phyloP scores from a whole-genome alignment of 495 filamentous ascomycete species.

The Penicillium desertorum region DNA sequence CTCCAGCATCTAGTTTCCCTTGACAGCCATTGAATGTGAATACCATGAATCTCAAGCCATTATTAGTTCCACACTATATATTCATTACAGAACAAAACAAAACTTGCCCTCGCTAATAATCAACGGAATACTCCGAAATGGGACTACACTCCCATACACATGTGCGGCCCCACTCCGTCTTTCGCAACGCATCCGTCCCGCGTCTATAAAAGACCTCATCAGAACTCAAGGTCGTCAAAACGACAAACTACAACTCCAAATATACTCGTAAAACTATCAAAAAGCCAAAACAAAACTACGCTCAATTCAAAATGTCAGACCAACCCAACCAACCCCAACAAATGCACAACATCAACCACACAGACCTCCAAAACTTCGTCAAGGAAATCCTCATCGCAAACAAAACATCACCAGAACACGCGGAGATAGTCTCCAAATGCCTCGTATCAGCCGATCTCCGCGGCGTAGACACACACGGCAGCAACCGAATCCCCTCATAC shows the following conservation, averaged over 20 bases:
- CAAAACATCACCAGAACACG: conserved; percentile 55
- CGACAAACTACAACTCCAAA: background rate
- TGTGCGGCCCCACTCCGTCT: background rate
- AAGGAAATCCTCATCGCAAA: conserved; percentile 54
- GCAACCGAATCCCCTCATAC: conserved; percentile 74
- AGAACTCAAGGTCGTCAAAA: background rate
- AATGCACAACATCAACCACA: conserved; percentile 30
- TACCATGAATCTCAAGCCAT: too few species aligned
- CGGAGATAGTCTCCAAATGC: conserved; percentile 58
- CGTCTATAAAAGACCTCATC: conserved; percentile 3
- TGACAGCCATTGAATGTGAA: too few species aligned
- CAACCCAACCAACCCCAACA: conserved; percentile 16
- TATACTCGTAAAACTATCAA: background rate
- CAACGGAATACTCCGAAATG: background rate
- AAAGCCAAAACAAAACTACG: background rate
- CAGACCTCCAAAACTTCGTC: conserved; percentile 39
- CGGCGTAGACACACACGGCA: conserved; percentile 76
- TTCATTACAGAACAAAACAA: too few species aligned
- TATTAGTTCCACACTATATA: too few species aligned
- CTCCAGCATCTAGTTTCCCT: too few species aligned
- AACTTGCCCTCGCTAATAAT: too few species aligned
- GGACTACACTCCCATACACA: background rate
- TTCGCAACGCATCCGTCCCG: conserved; percentile 1
- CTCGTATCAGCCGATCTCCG: conserved; percentile 73
- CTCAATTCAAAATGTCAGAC: conserved; percentile 16